Conservation (phyloP, 139 green algal genomes). For the Microglena sp. region DNA sequence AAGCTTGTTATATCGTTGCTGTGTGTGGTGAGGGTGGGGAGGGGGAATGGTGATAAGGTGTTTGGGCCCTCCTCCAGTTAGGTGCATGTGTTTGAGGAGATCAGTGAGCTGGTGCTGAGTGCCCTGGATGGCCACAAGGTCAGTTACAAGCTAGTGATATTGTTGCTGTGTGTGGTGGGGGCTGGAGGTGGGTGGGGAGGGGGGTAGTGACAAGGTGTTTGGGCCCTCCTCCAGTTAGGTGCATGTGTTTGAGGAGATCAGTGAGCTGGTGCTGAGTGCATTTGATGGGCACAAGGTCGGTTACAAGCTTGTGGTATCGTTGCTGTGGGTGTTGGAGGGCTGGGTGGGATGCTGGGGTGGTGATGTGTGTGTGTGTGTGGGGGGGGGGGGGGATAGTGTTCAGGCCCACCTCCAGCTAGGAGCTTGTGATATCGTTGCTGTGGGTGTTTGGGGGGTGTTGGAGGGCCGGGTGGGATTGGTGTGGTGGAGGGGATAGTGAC, state of each 20-base stretch:
- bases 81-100: slow-evolving; percentile 79
- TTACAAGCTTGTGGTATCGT: slow-evolving; percentile 26
- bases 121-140: slow-evolving; percentile 88
- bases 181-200: neutral
- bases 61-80: slow-evolving; percentile 62
- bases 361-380: neutral
- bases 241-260: slow-evolving; percentile 81
- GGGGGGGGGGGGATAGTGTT: slow-evolving; percentile 58
- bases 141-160: slow-evolving; percentile 3
- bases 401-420: slow-evolving; percentile 43
- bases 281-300: slow-evolving; percentile 79
- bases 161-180: neutral
- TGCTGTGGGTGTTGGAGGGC: neutral
- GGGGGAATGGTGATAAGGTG: too few relatives aligned
- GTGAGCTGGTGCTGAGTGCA: slow-evolving; percentile 70
- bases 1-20: neutral
- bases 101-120: slow-evolving; percentile 74
- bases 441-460: neutral
- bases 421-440: neutral
- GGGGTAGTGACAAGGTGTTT: slow-evolving; percentile 56
- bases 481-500: neutral
- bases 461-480: neutral
- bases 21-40: neutral
- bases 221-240: slow-evolving; percentile 42
- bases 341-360: neutral